Base-by-base conservation (phyloP, 331 rosid species). In the Stylosanthes scabra region DNA sequence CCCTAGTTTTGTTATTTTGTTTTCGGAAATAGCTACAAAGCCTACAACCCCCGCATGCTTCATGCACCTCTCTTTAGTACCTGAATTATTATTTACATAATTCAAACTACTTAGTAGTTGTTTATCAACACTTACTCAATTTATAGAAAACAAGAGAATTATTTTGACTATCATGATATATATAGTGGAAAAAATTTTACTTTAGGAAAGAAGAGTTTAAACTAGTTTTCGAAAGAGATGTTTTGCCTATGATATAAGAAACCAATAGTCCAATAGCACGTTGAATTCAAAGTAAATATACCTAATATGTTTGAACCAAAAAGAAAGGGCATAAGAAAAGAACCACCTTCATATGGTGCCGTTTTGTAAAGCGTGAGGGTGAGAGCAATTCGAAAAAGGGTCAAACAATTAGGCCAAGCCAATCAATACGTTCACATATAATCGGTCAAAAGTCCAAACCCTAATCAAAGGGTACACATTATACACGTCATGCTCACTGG, bases 331-430 rank as follows among this genome's bases (percentile, higher is more conserved):
- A 60, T 71, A 69, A 52, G 64, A n/a, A 64, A 7, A 64, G 7
- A 37, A 78, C 63, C 39, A 9, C 2, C 56, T 37, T n/a, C 31
- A 55, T 45, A 42, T 4, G 40, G 71, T 51, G 71, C 10, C 62
- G 13, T 77, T 52, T 28, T 27, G 0, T 11, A 41, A 20, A 20
- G 25, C 1, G 1, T 20, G 25, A 20, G 25, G 0, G 25, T 20
- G 25, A 20, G 25, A 20, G 25, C 25, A 20, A 20, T 20, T 41
- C 11, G 8, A 7, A 41, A 41, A 41, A 6, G 68, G 71, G 83
- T 79, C 83, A 79, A 79, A 73, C n/a, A 52, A 59, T 54, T 79
- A 59, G 61, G 83, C 83, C 39, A 31, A 29, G 79, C 79, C 28
- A 31, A 29, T 73, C 2, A 74, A 60, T 15, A 57, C 47, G 39